These are phyloP conservation scores for Tausonia pullulans DNA, from an alignment of 1,284 basidiomycete species.

Conservation along the genomic window DNA sequence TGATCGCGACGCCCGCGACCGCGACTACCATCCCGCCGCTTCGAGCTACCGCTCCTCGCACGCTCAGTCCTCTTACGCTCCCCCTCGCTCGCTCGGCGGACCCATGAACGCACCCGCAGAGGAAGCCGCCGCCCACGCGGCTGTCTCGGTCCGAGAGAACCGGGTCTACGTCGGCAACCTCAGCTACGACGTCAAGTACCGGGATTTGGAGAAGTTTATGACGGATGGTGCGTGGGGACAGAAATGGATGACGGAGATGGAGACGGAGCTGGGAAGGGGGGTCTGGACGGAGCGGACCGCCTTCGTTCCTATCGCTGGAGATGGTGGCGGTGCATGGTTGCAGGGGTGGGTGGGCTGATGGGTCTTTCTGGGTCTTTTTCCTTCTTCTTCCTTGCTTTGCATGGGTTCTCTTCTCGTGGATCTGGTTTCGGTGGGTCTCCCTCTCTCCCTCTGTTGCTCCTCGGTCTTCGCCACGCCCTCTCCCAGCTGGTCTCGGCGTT, in stretches of 20 bases:
- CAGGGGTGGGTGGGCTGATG: slow-evolving; percentile 2
- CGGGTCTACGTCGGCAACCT: slow-evolving; percentile 97
- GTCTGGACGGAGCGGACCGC: background rate
- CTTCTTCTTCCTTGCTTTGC: slow-evolving; percentile 15
- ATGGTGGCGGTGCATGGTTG: background rate
- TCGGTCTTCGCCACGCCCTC: background rate
- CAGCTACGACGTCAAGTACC: slow-evolving; percentile 93
- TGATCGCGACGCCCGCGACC: too few species aligned
- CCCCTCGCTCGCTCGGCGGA: slow-evolving; percentile 55
- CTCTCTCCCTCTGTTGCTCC: slow-evolving; percentile 14
- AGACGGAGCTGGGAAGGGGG: background rate
- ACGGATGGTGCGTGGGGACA: slow-evolving; percentile 81
- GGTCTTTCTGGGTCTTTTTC: slow-evolving; percentile 13
- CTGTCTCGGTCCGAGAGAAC: slow-evolving; percentile 92
- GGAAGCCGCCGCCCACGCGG: slow-evolving; percentile 78
- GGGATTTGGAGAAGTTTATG: slow-evolving; percentile 97
- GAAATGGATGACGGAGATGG: background rate
- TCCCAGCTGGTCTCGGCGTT: slow-evolving; percentile 75
- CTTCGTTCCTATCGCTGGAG: too few species aligned
- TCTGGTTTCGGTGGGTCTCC: background rate
- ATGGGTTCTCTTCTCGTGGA: background rate
- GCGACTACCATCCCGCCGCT: too few species aligned
- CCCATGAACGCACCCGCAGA: slow-evolving; percentile 83
- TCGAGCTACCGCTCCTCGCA: too few species aligned
- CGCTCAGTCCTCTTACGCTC: background rate